These are phyloP conservation scores for Candida boleticola DNA, from an alignment of 805 yeast species.

Conservation along the genomic window DNA sequence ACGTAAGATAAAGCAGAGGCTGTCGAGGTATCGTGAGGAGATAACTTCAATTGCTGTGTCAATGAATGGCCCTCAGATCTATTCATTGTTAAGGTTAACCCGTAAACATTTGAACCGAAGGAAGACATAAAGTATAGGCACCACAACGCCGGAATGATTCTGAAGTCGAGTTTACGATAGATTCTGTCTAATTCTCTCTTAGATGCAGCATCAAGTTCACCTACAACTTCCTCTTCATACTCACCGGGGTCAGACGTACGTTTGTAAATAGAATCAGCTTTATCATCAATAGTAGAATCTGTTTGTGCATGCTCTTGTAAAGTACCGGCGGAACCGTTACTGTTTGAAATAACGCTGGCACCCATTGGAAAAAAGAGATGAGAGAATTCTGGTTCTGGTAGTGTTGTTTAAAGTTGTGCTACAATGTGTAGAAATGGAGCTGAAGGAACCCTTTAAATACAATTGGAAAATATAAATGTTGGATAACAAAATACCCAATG, in stretches of 20 bases:
- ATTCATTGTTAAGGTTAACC: constrained; percentile 81
- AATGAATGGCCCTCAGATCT: constrained; percentile 58
- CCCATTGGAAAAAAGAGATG: no score
- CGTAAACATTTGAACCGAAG: constrained; percentile 74
- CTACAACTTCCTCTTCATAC: constrained; percentile 12
- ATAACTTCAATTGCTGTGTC: constrained; percentile 47
- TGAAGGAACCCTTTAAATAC: no score
- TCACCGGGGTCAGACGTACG: no score
- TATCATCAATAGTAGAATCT: neutral
- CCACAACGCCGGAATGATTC: constrained; percentile 86
- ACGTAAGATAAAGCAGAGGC: constrained; percentile 83
- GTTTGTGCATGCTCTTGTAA: no score
- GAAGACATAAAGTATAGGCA: constrained; percentile 73
- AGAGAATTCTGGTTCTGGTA: no score
- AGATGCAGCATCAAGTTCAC: constrained; percentile 7
- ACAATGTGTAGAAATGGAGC: no score
- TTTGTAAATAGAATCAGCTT: neutral
- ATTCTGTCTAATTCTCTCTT: constrained; percentile 45
- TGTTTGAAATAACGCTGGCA: no score
- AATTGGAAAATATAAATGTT: no score
- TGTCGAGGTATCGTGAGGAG: constrained; percentile 58
- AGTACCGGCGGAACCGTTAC: no score
- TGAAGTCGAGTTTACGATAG: constrained; percentile 60
- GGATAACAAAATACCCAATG: no score
- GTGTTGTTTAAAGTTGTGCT: no score